Conservation (phyloP, 2,329 filamentous ascomycete genomes). For the Colletotrichum brevisporum region DNA sequence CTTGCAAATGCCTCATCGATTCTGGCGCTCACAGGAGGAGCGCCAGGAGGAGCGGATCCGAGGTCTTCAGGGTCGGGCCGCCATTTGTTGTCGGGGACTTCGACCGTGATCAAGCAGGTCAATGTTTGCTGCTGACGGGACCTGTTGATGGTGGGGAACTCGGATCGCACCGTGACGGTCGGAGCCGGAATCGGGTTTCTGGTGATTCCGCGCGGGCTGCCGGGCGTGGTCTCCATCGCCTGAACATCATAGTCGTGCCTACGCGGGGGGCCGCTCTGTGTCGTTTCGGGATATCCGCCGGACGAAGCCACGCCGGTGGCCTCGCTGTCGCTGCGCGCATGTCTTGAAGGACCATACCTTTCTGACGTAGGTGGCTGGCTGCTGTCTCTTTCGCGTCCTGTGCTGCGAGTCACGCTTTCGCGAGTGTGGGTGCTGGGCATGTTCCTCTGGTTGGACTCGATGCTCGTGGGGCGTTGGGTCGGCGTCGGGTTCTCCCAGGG, state of each 20-base stretch:
- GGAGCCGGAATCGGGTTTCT: slow-evolving; percentile 93
- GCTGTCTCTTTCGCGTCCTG: slow-evolving; percentile 59
- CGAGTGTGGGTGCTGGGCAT: slow-evolving; percentile 51
- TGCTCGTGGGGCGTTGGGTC: slow-evolving; percentile 67
- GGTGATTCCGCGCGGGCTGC: slow-evolving; percentile 78
- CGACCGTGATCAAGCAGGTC: slow-evolving; percentile 93
- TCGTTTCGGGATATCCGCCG: slow-evolving; percentile 83
- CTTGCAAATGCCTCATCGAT: slow-evolving; percentile 69
- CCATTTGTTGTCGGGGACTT: slow-evolving; percentile 95
- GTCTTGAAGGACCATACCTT: slow-evolving; percentile 62
- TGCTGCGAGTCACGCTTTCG: slow-evolving; percentile 56
- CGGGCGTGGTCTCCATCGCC: slow-evolving; percentile 90
- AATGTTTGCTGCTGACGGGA: slow-evolving; percentile 95
- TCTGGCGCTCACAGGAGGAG: slow-evolving; percentile 56
- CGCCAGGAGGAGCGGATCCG: slow-evolving; percentile 63
- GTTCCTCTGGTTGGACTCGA: slow-evolving; percentile 57
- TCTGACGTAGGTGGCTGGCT: slow-evolving; percentile 63
- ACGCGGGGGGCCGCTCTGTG: slow-evolving; percentile 77
- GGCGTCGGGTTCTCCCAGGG: slow-evolving; percentile 77
- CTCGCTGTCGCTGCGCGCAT: slow-evolving; percentile 84
- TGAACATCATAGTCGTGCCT: slow-evolving; percentile 96
- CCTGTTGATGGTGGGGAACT: slow-evolving; percentile 93
- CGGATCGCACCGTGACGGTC: slow-evolving; percentile 93
- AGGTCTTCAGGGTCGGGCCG: slow-evolving; percentile 86
- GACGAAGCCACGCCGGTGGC: slow-evolving; percentile 82